Base-by-base conservation (phyloP, 1,284 basidiomycete genomes). In the Ceratobasidium theobromae region DNA sequence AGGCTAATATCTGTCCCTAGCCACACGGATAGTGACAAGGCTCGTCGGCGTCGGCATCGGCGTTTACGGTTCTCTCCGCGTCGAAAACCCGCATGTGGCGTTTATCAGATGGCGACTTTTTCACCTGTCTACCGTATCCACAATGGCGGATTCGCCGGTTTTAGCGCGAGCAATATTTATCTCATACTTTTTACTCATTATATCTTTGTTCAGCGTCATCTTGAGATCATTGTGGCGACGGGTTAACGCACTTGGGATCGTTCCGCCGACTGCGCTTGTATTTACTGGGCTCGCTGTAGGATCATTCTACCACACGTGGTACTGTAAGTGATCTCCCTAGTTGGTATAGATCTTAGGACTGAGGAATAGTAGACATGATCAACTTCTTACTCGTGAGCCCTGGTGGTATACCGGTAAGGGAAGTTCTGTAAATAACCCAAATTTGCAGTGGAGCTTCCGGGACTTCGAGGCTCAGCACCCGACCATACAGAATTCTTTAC, bases 291-390 rank as follows among this genome's bases (percentile, higher is more conserved):
- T 84, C 33, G 72, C 80, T 0, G 3, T 78, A 9, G 74, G 67
- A 3, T 82, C 82, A 6, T 77, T 84, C 57, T 72, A 68, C 2
- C 79, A 81, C 70, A 87, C 85, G n/a, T 87, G 86, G 85, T 84
- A 79, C 66, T 86, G 86, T 87, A 71, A 77, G 85, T 79, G n/a
- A 18, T 18, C 43, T 41, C 16, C 41, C 40, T 41, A 32, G 8
- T 23, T 60, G 49, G 51, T 14, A 16, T 32, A 3, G 14, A 38
- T 33, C 16, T 6, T 8, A 40, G 33, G 16, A 43, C 68, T 67
- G 43, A 53, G 35, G 28, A 49, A 16, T 9, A 21, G 12, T 53
- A 84, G 81, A 82, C 71, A 82, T 82, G 82, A 76, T 83, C 68
- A 75, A 75, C 48, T 86, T 82, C 71, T 79, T 86, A 76, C 69